Base-by-base conservation (phyloP, 2,329 filamentous ascomycete genomes). In the Claviceps arundinis region DNA sequence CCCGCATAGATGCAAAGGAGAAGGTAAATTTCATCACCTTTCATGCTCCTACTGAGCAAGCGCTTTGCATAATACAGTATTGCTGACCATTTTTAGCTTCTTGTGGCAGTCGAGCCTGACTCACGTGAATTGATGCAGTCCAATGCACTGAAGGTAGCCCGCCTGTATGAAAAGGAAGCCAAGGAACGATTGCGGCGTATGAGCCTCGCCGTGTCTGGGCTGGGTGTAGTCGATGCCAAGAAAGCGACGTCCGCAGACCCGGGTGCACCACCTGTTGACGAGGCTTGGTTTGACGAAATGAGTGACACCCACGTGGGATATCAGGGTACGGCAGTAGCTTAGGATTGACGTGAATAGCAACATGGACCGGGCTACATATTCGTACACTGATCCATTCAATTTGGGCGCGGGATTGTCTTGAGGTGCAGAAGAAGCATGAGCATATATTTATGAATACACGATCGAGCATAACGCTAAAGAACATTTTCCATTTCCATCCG, bases 1-100 rank as follows among this genome's bases (percentile, higher is more conserved):
- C 89, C 7, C 79, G 89, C 30, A 84, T 98, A 54, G 89, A 98
- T 64, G 78, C 87, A 0, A 88, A 94, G 54, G 85, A 93, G 59
- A 78, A 81, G 64, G 82, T 84, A 69, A 57, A 4, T 22, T 19
- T 19, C 7, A 42, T 24, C 5, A 43, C n/a, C 19, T 22, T 44
- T 3, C 7, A 44, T 2, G 13, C 22, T 16, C 13, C 9, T 19
- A 5, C 38, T 4, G 17, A 14, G 8, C 19, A 17, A 6, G 16
- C 6, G 3, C 7, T 1, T 22, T 11, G 16, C 13, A 30, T 22
- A 22, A 16, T 48, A 11, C 22, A n/a, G 17, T 9, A 22, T 42
- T 43, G 11, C 43, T 51, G 41, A 52, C 24, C 9, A 11, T 30
- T 2, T 53, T 16, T 47, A 87, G 76, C 72, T 94, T 1, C 78